A percentile compares a stretch with the other conserved stretches of the same genome.
phyloP scores from a whole-genome alignment of 331 rosid species.

The Quercus phellos region DNA sequence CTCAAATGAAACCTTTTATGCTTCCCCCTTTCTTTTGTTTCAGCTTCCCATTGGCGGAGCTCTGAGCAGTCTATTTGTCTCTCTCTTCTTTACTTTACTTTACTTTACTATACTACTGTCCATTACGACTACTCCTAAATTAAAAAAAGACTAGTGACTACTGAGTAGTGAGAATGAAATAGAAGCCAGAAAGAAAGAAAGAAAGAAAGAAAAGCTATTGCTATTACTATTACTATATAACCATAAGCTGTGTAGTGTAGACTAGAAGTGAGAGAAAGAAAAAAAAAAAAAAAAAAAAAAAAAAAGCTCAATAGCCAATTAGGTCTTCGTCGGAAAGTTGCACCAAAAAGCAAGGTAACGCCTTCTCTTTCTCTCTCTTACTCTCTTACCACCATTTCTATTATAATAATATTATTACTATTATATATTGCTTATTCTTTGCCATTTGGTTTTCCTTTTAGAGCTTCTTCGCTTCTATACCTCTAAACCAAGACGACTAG shows the following conservation, averaged over 20 bases:
- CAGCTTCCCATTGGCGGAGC: conserved; percentile 43
- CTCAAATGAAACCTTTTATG: background rate
- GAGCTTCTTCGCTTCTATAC: background rate
- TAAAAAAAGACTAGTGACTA: background rate
- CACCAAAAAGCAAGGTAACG: conserved; percentile 34
- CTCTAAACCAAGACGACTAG: background rate
- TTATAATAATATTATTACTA: conserved; percentile 41
- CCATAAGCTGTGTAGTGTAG: too few relatives aligned
- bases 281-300: too few relatives aligned
- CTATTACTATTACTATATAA: too few relatives aligned
- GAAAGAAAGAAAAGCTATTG: too few relatives aligned
- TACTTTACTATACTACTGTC: too few relatives aligned
- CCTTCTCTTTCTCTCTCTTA: conserved; percentile 31
- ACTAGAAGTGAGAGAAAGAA: background rate
- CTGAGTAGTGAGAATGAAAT: conserved; percentile 26
- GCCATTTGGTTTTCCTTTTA: conserved; percentile 12
- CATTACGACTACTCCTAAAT: too few relatives aligned
- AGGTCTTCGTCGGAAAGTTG: conserved; percentile 72
- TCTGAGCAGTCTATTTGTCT: conserved; percentile 42
- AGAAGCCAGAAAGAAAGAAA: background rate
- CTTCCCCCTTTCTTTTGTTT: conserved; percentile 21
- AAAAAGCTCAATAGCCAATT: conserved; percentile 36
- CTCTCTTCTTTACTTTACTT: conserved; percentile 15
- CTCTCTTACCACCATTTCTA: conserved; percentile 27
- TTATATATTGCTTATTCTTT: conserved; percentile 13